Conservation (phyloP, 768 basidiomycete species). For the Jaapia argillacea region DNA sequence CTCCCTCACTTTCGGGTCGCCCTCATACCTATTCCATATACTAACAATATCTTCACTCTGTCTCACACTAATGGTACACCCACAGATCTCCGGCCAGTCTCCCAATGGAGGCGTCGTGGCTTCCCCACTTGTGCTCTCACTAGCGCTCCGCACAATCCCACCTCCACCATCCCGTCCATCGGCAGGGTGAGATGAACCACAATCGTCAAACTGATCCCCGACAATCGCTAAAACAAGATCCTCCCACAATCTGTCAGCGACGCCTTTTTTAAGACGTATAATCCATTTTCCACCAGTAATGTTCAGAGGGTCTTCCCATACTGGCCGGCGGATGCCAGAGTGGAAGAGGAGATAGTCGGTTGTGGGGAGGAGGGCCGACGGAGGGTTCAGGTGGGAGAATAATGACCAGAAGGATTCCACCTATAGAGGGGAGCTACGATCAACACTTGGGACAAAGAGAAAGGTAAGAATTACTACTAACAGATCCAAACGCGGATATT, state of each 20-base stretch:
- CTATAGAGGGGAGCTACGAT: no score
- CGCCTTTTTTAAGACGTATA: slow-evolving; percentile 82
- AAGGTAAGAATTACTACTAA: slow-evolving; percentile 23
- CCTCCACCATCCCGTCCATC: slow-evolving; percentile 28
- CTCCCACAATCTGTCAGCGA: slow-evolving; percentile 89
- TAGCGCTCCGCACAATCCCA: no score
- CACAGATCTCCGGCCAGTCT: slow-evolving; percentile 80
- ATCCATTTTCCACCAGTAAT: slow-evolving; percentile 90
- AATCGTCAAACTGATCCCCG: slow-evolving; percentile 83
- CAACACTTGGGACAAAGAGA: not conserved
- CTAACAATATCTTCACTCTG: slow-evolving; percentile 92
- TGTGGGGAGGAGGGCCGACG: slow-evolving; percentile 75
- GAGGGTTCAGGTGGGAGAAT: slow-evolving; percentile 84
- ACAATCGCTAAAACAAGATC: slow-evolving; percentile 78
- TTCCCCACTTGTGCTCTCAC: no score
- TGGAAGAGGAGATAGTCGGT: slow-evolving; percentile 95
- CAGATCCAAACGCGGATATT: slow-evolving; percentile 83
- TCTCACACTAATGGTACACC: slow-evolving; percentile 89
- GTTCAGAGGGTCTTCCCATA: slow-evolving; percentile 95
- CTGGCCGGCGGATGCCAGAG: slow-evolving; percentile 71
- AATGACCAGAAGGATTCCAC: slow-evolving; percentile 95
- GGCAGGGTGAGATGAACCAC: slow-evolving; percentile 26
- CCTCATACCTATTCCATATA: slow-evolving; percentile 84
- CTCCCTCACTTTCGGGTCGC: slow-evolving; percentile 65
- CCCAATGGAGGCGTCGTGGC: no score